phyloP scores from a whole-genome alignment of 345 rosid genomes.

The Aquilaria malaccensis region DNA sequence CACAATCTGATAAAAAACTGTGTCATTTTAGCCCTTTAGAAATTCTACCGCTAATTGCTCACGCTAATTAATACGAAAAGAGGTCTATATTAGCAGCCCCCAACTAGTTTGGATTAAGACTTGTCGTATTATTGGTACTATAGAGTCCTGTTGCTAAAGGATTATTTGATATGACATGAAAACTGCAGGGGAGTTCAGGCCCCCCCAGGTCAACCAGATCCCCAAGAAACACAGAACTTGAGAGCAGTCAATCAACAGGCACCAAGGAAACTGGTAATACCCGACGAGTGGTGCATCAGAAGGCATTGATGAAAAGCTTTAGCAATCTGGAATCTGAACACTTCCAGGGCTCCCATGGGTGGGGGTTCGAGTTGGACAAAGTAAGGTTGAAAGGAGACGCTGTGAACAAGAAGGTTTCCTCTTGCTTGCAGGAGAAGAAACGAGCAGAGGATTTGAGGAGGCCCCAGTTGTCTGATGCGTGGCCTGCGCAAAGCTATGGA shows the following conservation, averaged over 20 bases:
- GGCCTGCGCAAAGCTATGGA: conserved; percentile 19
- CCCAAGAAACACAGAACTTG: conserved; percentile 29
- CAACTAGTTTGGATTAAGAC: too few species aligned
- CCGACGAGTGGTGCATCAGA: conserved; percentile 10
- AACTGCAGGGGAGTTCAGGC: too few species aligned
- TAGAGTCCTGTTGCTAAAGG: too few species aligned
- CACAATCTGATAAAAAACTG: too few species aligned
- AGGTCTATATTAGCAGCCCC: too few species aligned
- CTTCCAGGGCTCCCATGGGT: conserved; percentile 39
- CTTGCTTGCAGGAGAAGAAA: conserved; percentile 32
- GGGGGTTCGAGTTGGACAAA: conserved; percentile 39
- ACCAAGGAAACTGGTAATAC: conserved; percentile 15
- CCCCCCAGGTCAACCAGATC: conserved; percentile 13
- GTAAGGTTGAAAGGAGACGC: conserved; percentile 25
- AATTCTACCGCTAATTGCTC: too few species aligned
- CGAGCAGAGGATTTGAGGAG: conserved; percentile 14
- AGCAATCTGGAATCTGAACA: conserved; percentile 43
- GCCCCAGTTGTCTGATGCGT: conserved; percentile 35
- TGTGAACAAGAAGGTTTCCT: conserved; percentile 9
- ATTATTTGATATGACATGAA: too few species aligned
- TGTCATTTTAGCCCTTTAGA: too few species aligned
- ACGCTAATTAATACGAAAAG: too few species aligned
- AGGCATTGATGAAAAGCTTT: conserved; percentile 27
- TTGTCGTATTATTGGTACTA: too few species aligned
- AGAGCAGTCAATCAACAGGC: conserved; percentile 3